A percentile compares a stretch with the other conserved stretches of the same genome.
Evolutionary conservation across 768 basidiomycete genomes (phyloP).

Genomic region (Naganishia vaughanmartiniae): DNA sequence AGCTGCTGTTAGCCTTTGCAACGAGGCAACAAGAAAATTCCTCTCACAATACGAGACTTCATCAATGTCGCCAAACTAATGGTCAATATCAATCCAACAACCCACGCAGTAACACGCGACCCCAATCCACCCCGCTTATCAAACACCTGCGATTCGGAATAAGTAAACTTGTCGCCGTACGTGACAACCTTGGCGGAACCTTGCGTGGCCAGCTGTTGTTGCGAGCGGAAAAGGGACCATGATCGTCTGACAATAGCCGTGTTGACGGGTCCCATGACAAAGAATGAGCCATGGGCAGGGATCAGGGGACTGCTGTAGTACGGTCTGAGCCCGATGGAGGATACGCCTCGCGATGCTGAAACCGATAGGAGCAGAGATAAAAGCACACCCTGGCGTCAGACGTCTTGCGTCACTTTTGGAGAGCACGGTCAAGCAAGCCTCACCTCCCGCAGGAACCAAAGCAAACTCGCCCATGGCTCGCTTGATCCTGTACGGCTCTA

Average conservation of each 20-base stretch:
- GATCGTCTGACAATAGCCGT: conserved; percentile 60
- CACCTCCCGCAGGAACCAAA: conserved; percentile 19
- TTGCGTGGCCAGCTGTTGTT: neutral
- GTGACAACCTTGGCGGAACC: conserved; percentile 26
- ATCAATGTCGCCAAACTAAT: conserved; percentile 20
- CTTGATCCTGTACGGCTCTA: conserved; percentile 46
- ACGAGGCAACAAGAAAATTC: too few relatives aligned
- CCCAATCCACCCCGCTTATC: conserved; percentile 30
- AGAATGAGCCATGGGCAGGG: conserved; percentile 54
- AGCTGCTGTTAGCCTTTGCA: neutral
- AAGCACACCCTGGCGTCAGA: neutral
- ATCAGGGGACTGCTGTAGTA: conserved; percentile 36
- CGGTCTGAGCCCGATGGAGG: conserved; percentile 44
- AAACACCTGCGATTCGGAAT: conserved; percentile 64
- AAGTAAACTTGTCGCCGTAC: conserved; percentile 73
- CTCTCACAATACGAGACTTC: conserved; percentile 19
- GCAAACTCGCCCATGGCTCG: conserved; percentile 45
- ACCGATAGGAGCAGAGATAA: neutral
- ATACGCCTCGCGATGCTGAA: conserved; percentile 9
- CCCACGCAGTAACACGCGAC: conserved; percentile 26
- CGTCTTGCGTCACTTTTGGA: too few relatives aligned
- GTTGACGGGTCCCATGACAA: conserved; percentile 57
- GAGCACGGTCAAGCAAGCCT: neutral
- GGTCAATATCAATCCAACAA: conserved; percentile 39
- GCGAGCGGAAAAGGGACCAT: conserved; percentile 55